Evolutionary conservation across 345 rosid genomes (phyloP).

Genomic region (Lepidium didymum): DNA sequence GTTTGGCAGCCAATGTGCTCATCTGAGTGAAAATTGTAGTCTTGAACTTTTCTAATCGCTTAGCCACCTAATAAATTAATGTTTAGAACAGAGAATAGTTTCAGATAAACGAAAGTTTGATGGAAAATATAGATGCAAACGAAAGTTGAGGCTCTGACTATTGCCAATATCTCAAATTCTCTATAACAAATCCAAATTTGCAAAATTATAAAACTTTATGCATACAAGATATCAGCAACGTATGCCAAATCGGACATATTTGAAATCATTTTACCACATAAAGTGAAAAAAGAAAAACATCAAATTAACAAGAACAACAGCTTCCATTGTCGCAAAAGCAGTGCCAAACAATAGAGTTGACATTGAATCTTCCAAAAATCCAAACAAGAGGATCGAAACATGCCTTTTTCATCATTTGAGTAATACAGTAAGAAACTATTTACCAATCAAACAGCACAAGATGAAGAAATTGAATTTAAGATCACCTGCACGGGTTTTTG

Average conservation of each 20-base stretch:
- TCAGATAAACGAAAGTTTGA: not conserved
- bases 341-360: not conserved
- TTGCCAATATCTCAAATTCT: not conserved
- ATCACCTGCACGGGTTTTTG: slow-evolving; percentile 37
- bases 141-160: not conserved
- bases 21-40: slow-evolving; percentile 92
- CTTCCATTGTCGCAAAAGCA: slow-evolving; percentile 24
- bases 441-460: not conserved
- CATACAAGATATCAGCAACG: not conserved
- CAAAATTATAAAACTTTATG: no score
- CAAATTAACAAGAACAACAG: slow-evolving; percentile 17
- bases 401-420: slow-evolving; percentile 10
- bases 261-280: not conserved
- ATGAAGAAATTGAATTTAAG: not conserved
- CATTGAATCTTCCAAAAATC: not conserved
- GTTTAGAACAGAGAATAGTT: not conserved
- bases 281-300: not conserved
- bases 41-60: slow-evolving; percentile 90
- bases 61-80: slow-evolving; percentile 47
- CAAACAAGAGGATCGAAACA: slow-evolving; percentile 15
- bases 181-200: not conserved
- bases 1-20: slow-evolving; percentile 76
- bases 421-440: not conserved
- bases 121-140: not conserved
- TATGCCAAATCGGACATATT: not conserved